These are phyloP conservation scores for Aurantiochytrium sp. DNA, from an alignment of 108 stramenopile genomes.

Conservation along the genomic window DNA sequence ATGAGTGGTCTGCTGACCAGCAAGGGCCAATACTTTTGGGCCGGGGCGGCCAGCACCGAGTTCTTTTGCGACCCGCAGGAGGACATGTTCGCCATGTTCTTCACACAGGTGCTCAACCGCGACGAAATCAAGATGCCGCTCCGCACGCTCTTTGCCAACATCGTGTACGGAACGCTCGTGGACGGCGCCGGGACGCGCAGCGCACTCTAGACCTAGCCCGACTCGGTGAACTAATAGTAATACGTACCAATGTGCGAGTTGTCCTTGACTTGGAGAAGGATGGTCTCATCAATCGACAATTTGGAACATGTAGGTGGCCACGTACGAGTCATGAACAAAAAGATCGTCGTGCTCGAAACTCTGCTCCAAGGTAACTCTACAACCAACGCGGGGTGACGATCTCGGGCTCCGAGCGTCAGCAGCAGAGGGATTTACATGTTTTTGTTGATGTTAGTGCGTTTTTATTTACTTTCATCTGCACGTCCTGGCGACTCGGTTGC, in stretches of 20 bases:
- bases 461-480: neutral
- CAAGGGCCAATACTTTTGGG: slow-evolving; percentile 32
- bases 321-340: no score
- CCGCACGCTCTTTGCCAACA: neutral
- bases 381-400: no score
- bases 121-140: slow-evolving; percentile 25
- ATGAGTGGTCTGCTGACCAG: neutral
- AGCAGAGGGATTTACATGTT: no score
- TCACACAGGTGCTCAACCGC: slow-evolving; percentile 30
- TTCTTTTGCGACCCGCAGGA: slow-evolving; percentile 32
- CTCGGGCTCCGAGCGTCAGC: no score
- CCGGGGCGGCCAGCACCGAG: slow-evolving; percentile 32
- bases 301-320: no score
- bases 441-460: neutral
- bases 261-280: no score
- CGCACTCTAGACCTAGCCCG: neutral
- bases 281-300: no score
- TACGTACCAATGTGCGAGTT: no score
- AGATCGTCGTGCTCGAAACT: no score
- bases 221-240: no score
- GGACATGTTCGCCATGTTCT: slow-evolving; percentile 30
- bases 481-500: no score
- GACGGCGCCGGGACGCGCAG: neutral
- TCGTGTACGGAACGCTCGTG: neutral
- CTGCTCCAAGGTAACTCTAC: no score